These are phyloP conservation scores for Geum urbanum DNA, from an alignment of 306 rosid species.

Conservation along the genomic window DNA sequence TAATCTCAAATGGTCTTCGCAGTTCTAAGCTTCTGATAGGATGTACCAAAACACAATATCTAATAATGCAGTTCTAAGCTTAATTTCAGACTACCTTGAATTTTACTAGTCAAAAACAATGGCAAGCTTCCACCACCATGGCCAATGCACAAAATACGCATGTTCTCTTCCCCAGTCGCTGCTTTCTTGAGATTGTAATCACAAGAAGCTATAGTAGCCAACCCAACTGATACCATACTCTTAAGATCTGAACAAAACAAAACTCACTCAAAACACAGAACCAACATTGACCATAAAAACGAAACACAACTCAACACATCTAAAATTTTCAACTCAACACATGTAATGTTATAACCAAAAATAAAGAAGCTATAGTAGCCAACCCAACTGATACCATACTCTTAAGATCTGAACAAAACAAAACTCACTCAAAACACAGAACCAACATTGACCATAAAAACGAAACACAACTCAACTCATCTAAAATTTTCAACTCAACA, in stretches of 20 bases:
- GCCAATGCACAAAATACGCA: conserved; percentile 78
- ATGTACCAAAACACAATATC: too few species aligned
- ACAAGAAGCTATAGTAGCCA: conserved; percentile 67
- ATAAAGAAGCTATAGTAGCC: conserved; percentile 64
- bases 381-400: conserved; percentile 86
- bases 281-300: neutral
- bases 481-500: too few species aligned
- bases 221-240: conserved; percentile 85
- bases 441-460: neutral
- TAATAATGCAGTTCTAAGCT: too few species aligned
- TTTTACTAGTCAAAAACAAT: conserved; percentile 72
- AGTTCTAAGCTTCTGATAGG: neutral
- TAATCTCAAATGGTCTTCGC: conserved; percentile 5
- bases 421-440: conserved; percentile 3
- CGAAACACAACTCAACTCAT: too few species aligned
- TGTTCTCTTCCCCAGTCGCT: conserved; percentile 49
- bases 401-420: conserved; percentile 66
- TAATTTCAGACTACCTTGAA: conserved; percentile 51
- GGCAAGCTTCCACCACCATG: conserved; percentile 98
- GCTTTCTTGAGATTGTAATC: conserved; percentile 52
- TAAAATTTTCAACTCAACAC: too few species aligned
- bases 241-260: conserved; percentile 59
- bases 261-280: neutral
- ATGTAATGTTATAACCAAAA: too few species aligned
- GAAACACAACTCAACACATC: neutral